These are phyloP conservation scores for Candida verbasci DNA, from an alignment of 805 yeast genomes.

Conservation along the genomic window DNA sequence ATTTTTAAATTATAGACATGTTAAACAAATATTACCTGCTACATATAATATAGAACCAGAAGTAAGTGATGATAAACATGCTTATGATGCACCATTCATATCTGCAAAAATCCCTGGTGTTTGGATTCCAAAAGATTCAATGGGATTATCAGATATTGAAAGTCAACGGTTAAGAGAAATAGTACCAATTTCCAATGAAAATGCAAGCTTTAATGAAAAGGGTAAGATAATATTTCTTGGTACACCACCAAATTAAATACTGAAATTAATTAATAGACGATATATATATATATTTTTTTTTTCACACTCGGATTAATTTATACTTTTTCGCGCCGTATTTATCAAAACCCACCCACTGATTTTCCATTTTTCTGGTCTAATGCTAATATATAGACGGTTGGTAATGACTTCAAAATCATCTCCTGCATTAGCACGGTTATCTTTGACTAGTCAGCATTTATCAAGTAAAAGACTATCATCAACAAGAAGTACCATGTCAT, in stretches of 20 bases:
- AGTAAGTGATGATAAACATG: constrained; percentile 48
- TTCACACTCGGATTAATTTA: too few relatives aligned
- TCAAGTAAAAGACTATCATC: neutral
- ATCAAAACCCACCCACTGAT: neutral
- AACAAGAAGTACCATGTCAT: too few relatives aligned
- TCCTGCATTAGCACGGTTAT: constrained; percentile 10
- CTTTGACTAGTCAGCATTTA: constrained; percentile 8
- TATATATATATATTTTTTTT: too few relatives aligned
- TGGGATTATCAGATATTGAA: constrained; percentile 68
- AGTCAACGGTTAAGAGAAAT: constrained; percentile 52
- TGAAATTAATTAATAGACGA: neutral
- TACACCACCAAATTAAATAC: constrained; percentile 23
- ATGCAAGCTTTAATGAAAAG: constrained; percentile 47
- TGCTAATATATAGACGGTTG: neutral
- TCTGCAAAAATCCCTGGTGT: constrained; percentile 65
- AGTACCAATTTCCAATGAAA: constrained; percentile 63
- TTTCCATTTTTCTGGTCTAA: neutral
- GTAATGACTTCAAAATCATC: neutral
- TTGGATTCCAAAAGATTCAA: constrained; percentile 90
- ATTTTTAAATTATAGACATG: constrained; percentile 43
- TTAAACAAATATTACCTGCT: constrained; percentile 31
- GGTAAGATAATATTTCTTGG: constrained; percentile 31
- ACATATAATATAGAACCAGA: constrained; percentile 31
- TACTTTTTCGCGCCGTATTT: too few relatives aligned
- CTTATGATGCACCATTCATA: constrained; percentile 76